Evolutionary conservation across 306 rosid species (phyloP).

Genomic region (Canavalia ensiformis): DNA sequence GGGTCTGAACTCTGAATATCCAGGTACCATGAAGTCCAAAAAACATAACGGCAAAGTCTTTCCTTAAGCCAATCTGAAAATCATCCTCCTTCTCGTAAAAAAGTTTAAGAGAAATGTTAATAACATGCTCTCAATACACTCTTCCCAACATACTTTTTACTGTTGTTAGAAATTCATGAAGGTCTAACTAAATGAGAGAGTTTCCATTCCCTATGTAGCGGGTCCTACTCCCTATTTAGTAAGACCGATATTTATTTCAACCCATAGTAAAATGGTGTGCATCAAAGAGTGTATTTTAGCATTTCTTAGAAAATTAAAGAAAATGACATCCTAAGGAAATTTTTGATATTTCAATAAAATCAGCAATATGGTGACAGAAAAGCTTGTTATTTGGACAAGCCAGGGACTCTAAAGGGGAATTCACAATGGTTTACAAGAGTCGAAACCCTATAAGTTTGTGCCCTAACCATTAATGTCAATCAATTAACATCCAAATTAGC

Average conservation of each 20-base stretch:
- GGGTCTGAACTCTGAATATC: conserved; percentile 13
- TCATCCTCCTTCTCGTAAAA: conserved; percentile 8
- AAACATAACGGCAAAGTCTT: conserved; percentile 19
- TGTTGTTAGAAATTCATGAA: too few species aligned
- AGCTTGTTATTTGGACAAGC: conserved; percentile 17
- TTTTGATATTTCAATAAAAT: background rate
- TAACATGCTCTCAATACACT: too few species aligned
- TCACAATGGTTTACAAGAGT: conserved; percentile 1
- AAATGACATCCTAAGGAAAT: background rate
- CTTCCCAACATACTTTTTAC: too few species aligned
- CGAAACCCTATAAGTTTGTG: conserved; percentile 3
- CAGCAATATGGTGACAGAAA: conserved; percentile 21
- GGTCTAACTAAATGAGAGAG: too few species aligned
- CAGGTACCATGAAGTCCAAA: conserved; percentile 15
- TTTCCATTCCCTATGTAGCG: too few species aligned
- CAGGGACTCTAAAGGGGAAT: conserved; percentile 2
- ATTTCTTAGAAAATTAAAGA: background rate
- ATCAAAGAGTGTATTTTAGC: too few species aligned
- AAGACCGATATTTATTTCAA: too few species aligned
- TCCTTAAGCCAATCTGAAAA: conserved; percentile 23
- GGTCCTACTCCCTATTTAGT: too few species aligned
- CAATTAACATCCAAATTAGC: conserved; percentile 11
- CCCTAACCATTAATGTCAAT: background rate
- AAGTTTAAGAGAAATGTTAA: background rate
- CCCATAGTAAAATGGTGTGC: too few species aligned